Percentiles rank a stretch among this genome's conserved stretches.
Evolutionary conservation across 2,329 filamentous ascomycete species (phyloP).

Genomic region (Cladosporium sp.): DNA sequence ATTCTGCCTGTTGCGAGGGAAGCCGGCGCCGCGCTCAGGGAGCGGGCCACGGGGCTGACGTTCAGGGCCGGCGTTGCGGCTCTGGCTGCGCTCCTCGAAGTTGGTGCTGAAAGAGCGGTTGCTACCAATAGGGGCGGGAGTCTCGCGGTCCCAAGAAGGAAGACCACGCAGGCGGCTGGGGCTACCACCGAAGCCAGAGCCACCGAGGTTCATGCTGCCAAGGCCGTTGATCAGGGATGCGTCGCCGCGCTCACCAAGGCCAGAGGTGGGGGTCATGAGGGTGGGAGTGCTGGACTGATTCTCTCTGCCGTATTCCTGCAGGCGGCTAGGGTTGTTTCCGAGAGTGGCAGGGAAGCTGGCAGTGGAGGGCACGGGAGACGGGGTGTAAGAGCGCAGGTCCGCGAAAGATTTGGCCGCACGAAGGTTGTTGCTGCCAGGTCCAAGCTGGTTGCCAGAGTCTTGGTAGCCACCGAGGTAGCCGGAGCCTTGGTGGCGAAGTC

Average conservation of each 20-base stretch:
- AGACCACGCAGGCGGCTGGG: constrained; percentile 55
- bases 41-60: constrained; percentile 57
- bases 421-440: constrained; percentile 65
- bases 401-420: constrained; percentile 95
- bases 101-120: constrained; percentile 56
- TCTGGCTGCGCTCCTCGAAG: constrained; percentile 51
- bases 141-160: constrained; percentile 54
- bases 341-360: constrained; percentile 75
- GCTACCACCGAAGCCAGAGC: constrained; percentile 44
- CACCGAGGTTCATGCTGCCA: constrained; percentile 53
- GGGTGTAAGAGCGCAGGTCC: constrained; percentile 88
- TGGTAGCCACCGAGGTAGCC: constrained; percentile 73
- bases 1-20: constrained; percentile 49
- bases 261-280: constrained; percentile 51
- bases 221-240: constrained; percentile 54
- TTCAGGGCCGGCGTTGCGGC: constrained; percentile 46
- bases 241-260: constrained; percentile 26
- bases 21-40: constrained; percentile 54
- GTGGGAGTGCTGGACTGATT: constrained; percentile 60
- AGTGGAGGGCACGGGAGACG: constrained; percentile 83
- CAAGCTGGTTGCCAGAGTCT: constrained; percentile 60
- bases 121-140: constrained; percentile 57
- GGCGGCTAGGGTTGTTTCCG: constrained; percentile 55
- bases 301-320: constrained; percentile 52
- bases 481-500: constrained; percentile 72